Evolutionary conservation across 805 yeast genomes (phyloP).

Genomic region (Clavispora phyllophila): DNA sequence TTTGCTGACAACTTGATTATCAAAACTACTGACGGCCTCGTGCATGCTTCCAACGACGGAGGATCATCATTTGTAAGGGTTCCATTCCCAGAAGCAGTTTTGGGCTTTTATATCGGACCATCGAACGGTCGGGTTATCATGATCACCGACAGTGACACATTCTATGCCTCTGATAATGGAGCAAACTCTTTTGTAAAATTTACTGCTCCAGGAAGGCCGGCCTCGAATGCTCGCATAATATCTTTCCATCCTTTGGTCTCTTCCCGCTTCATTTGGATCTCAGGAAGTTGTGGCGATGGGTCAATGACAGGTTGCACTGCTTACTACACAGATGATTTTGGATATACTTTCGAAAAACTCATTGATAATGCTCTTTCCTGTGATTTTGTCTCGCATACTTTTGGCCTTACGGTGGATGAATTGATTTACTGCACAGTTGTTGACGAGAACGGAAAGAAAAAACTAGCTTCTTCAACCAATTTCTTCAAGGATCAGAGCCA

Average conservation of each 20-base stretch:
- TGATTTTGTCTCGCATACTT: constrained; percentile 57
- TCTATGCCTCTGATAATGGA: constrained; percentile 64
- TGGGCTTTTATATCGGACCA: constrained; percentile 58
- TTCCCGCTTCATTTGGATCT: constrained; percentile 63
- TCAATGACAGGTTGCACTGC: constrained; percentile 50
- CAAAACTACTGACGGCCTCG: constrained; percentile 45
- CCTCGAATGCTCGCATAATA: constrained; percentile 33
- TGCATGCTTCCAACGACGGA: constrained; percentile 68
- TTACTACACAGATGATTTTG: constrained; percentile 62
- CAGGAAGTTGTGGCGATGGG: constrained; percentile 54
- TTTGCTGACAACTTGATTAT: constrained; percentile 45
- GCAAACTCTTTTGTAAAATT: constrained; percentile 51
- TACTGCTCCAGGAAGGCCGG: constrained; percentile 40
- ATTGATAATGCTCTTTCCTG: constrained; percentile 54
- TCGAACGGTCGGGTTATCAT: constrained; percentile 53
- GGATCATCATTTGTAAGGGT: constrained; percentile 47
- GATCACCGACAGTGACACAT: constrained; percentile 42
- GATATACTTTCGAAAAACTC: constrained; percentile 54
- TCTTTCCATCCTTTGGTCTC: constrained; percentile 58
- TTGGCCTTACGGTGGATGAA: constrained; percentile 36
- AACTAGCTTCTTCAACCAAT: constrained; percentile 47
- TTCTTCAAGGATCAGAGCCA: constrained; percentile 38
- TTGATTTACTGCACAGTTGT: constrained; percentile 62
- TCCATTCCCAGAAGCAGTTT: constrained; percentile 36
- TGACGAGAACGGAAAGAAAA: constrained; percentile 25